Percentiles rank a stretch among this genome's conserved stretches.
Conservation (phyloP, 495 filamentous ascomycete genomes). For the Penicillium coprophilum region DNA sequence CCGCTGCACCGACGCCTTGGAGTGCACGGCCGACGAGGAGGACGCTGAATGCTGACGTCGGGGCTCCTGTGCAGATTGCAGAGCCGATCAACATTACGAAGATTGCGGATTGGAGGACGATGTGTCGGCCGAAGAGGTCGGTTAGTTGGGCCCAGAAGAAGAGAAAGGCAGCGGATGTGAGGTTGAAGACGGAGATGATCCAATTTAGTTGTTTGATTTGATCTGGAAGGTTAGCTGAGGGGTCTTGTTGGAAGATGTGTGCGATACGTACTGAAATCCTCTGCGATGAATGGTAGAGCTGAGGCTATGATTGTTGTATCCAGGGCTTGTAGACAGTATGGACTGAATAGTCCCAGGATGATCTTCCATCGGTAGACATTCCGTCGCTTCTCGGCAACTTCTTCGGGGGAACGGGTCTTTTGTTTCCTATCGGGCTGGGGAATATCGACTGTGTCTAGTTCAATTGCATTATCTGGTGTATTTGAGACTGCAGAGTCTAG, state of each 20-base stretch:
- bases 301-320: constrained; percentile 62
- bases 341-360: constrained; percentile 51
- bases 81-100: constrained; percentile 52
- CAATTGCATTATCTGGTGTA: too few relatives aligned
- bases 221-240: constrained; percentile 32
- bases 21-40: constrained; percentile 58
- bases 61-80: constrained; percentile 52
- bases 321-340: constrained; percentile 51
- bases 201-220: constrained; percentile 58
- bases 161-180: constrained; percentile 61
- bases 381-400: constrained; percentile 11
- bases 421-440: not conserved
- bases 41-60: constrained; percentile 48
- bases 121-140: constrained; percentile 58
- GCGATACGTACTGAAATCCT: constrained; percentile 51
- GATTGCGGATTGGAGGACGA: constrained; percentile 45
- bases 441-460: not conserved
- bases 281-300: constrained; percentile 58
- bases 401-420: constrained; percentile 9
- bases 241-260: not conserved
- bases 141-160: constrained; percentile 60
- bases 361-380: constrained; percentile 53
- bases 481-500: not conserved
- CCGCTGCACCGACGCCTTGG: constrained; percentile 56
- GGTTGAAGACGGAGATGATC: constrained; percentile 62